Percentiles rank a stretch among this genome's conserved stretches.
Conservation (phyloP, 1,284 basidiomycete species). For the Leccinum subrobustum region DNA sequence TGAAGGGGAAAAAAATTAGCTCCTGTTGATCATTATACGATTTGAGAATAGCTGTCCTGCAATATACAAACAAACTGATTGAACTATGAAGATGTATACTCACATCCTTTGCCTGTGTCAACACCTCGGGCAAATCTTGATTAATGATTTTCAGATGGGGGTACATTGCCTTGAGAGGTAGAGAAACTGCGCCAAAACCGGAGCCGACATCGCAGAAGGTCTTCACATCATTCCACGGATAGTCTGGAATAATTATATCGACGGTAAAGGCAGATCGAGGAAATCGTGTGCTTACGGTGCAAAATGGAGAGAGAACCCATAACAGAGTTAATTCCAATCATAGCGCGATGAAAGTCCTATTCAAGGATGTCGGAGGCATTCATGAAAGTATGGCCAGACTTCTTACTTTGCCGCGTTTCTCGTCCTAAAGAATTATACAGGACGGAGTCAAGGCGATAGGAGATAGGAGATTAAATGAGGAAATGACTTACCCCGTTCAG, state of each 20-base stretch:
- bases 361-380: not conserved
- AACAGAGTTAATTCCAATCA: conserved; percentile 20
- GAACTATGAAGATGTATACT: not conserved
- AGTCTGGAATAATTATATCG: conserved; percentile 21
- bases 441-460: not conserved
- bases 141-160: not conserved
- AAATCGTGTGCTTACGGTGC: conserved; percentile 17
- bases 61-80: too few relatives aligned
- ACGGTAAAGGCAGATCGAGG: not conserved
- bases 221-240: conserved; percentile 43
- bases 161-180: too few relatives aligned
- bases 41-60: not conserved
- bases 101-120: conserved; percentile 33
- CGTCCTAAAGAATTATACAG: conserved; percentile 9
- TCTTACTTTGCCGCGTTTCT: conserved; percentile 17
- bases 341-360: conserved; percentile 24
- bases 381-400: not conserved
- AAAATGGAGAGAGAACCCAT: conserved; percentile 28
- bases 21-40: not conserved
- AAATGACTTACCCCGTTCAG: conserved; percentile 22
- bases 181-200: conserved; percentile 39
- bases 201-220: conserved; percentile 50
- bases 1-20: not conserved
- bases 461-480: not conserved
- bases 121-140: conserved; percentile 41